Evolutionary conservation across 2,329 filamentous ascomycete genomes (phyloP).

Genomic region (Exophiala viscosa): DNA sequence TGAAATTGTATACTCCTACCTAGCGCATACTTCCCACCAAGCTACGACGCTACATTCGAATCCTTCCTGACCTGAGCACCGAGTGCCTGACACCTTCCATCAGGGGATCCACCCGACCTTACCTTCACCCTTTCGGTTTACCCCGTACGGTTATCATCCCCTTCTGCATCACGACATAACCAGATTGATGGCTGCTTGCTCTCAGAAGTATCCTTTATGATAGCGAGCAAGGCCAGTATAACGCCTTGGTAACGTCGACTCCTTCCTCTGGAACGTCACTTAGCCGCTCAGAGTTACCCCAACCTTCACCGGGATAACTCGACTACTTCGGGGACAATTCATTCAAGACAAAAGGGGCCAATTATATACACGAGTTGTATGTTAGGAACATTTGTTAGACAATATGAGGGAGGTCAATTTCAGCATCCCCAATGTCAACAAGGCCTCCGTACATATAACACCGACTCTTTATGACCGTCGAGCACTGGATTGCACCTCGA

Average conservation of each 20-base stretch:
- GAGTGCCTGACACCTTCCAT: neutral
- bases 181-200: conserved; percentile 15
- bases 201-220: neutral
- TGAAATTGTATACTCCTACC: neutral
- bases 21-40: neutral
- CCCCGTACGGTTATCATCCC: neutral
- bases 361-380: neutral
- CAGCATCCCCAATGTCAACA: conserved; percentile 98
- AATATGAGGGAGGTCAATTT: conserved; percentile 99
- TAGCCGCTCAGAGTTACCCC: neutral
- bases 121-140: neutral
- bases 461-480: conserved; percentile 96
- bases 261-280: neutral
- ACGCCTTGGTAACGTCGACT: neutral
- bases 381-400: neutral
- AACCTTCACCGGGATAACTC: neutral
- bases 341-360: neutral
- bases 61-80: neutral
- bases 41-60: neutral
- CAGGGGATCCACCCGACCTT: conserved; percentile 4
- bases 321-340: neutral
- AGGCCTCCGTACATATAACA: conserved; percentile 97
- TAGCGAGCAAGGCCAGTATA: conserved; percentile 1
- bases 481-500: conserved; percentile 96
- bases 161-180: neutral